These are phyloP conservation scores for Penicillium sp. DNA, from an alignment of 2,329 filamentous ascomycete genomes.

Conservation along the genomic window DNA sequence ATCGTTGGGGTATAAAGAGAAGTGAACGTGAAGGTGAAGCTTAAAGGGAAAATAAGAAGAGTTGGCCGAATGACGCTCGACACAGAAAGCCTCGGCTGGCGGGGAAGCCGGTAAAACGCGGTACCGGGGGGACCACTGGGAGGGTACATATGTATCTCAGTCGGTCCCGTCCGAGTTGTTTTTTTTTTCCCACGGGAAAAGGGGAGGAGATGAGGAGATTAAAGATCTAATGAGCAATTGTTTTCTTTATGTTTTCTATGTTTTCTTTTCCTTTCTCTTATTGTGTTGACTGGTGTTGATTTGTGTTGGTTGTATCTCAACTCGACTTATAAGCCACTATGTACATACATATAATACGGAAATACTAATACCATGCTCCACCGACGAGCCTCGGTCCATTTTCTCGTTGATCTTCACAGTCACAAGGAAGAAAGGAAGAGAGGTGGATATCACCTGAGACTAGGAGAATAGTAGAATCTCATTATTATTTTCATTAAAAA, in stretches of 20 bases:
- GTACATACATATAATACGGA: not conserved
- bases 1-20: constrained; percentile 8
- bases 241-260: not conserved
- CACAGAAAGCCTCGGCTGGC: constrained; percentile 25
- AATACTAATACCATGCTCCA: constrained; percentile 1
- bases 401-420: not conserved
- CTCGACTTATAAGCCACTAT: not conserved
- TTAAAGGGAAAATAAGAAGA: constrained; percentile 14
- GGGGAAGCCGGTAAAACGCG: constrained; percentile 14
- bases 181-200: constrained; percentile 9
- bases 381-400: constrained; percentile 9
- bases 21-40: constrained; percentile 16
- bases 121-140: constrained; percentile 1
- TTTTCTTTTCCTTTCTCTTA: too few species aligned
- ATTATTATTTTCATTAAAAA: not conserved
- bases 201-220: not conserved
- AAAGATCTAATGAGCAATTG: not conserved
- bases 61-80: constrained; percentile 1
- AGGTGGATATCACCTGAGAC: not conserved
- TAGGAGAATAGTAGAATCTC: not conserved
- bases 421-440: not conserved
- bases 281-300: not conserved
- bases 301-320: not conserved
- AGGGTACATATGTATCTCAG: not conserved
- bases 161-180: constrained; percentile 13